phyloP scores from a whole-genome alignment of 768 basidiomycete species.

The Dendrothele bispora region DNA sequence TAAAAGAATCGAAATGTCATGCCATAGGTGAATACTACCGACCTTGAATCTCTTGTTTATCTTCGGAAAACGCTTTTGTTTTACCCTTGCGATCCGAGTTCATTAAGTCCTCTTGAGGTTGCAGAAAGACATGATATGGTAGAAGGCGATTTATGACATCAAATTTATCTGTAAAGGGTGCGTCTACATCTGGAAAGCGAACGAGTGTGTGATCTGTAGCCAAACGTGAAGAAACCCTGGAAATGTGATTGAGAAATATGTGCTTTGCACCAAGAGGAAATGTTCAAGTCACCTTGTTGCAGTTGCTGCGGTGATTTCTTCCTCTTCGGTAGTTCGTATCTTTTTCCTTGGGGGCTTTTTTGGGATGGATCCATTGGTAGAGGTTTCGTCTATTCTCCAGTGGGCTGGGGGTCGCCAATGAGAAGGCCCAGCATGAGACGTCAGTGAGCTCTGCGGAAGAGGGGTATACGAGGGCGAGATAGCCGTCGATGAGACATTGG shows the following conservation, averaged over 20 bases:
- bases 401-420: conserved; percentile 7
- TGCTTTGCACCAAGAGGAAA: conserved; percentile 6
- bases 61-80: conserved; percentile 43
- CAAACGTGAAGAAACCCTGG: conserved; percentile 55
- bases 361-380: neutral
- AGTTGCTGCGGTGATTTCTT: conserved; percentile 43
- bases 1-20: conserved; percentile 6
- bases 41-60: conserved; percentile 54
- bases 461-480: neutral
- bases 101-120: conserved; percentile 65
- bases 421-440: conserved; percentile 2
- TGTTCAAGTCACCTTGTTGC: conserved; percentile 45
- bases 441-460: neutral
- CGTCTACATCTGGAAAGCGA: conserved; percentile 65
- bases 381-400: conserved; percentile 2
- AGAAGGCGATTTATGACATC: conserved; percentile 74
- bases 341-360: conserved; percentile 28
- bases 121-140: conserved; percentile 80
- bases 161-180: conserved; percentile 59
- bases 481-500: neutral
- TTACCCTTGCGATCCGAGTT: conserved; percentile 63
- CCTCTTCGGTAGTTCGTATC: conserved; percentile 51
- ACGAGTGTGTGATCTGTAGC: conserved; percentile 62
- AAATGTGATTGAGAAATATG: neutral
- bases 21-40: conserved; percentile 3